phyloP scores from a whole-genome alignment of 2,329 filamentous ascomycete species.

The Fusarium scirpi region DNA sequence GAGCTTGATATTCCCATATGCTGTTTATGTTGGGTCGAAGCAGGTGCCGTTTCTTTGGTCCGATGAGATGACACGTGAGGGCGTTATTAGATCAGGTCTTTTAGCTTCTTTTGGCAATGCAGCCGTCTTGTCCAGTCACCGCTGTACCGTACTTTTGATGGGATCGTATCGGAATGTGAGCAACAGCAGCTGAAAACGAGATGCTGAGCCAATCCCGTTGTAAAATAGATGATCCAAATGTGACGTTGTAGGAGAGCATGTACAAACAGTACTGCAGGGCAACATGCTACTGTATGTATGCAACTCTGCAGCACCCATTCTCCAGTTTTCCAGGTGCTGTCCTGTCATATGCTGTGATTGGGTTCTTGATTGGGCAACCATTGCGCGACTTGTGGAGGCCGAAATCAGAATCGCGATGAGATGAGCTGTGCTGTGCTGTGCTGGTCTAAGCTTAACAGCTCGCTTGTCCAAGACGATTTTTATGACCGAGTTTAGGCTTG shows the following conservation, averaged over 20 bases:
- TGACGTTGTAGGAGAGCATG: slow-evolving; percentile 30
- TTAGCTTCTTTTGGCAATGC: background rate
- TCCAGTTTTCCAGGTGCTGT: slow-evolving; percentile 24
- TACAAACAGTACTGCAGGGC: background rate
- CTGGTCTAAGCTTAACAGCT: slow-evolving; percentile 4
- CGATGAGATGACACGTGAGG: background rate
- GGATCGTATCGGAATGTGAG: slow-evolving; percentile 14
- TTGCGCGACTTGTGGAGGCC: slow-evolving; percentile 27
- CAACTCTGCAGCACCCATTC: slow-evolving; percentile 4
- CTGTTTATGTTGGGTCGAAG: background rate
- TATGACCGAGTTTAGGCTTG: slow-evolving; percentile 5
- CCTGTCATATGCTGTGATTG: slow-evolving; percentile 22
- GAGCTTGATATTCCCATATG: background rate
- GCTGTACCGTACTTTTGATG: slow-evolving; percentile 14
- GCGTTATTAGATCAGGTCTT: background rate
- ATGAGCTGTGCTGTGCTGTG: background rate
- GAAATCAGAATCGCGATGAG: slow-evolving; percentile 33
- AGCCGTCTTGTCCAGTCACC: slow-evolving; percentile 19
- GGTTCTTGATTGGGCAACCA: slow-evolving; percentile 38
- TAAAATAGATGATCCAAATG: slow-evolving; percentile 21
- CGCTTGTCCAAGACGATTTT: slow-evolving; percentile 5
- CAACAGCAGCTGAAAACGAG: slow-evolving; percentile 26
- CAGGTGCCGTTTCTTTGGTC: background rate
- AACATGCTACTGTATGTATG: background rate
- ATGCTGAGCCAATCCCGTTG: slow-evolving; percentile 20